A percentile compares a stretch with the other conserved stretches of the same genome.
These are phyloP conservation scores for Nelumbo lutea DNA, from an alignment of 164 flowering plant species.

Conservation along the genomic window DNA sequence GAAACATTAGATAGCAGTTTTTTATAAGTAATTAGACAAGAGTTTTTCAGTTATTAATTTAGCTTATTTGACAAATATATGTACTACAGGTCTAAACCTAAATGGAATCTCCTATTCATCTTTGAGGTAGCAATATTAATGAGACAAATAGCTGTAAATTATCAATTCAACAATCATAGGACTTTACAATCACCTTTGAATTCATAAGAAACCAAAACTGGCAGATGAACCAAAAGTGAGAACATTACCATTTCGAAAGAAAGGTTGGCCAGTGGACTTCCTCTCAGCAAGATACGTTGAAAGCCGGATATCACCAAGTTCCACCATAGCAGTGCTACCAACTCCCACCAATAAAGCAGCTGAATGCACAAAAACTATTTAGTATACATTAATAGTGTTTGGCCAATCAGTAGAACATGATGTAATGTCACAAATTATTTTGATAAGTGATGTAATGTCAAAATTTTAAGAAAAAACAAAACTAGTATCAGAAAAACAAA, in stretches of 20 bases:
- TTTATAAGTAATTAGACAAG: too few relatives aligned
- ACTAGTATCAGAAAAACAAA: background rate
- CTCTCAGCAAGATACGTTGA: conserved; percentile 69
- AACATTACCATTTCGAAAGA: conserved; percentile 64
- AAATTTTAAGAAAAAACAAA: background rate
- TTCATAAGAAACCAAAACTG: background rate
- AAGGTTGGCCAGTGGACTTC: conserved; percentile 64
- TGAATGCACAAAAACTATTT: conserved; percentile 18
- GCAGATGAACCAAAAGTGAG: background rate
- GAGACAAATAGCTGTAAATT: background rate
- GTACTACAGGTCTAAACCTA: background rate
- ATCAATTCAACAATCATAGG: background rate
- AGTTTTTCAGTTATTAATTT: too few relatives aligned
- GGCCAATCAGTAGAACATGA: background rate
- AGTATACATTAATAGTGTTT: background rate
- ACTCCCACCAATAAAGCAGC: conserved; percentile 69
- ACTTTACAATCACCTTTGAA: background rate
- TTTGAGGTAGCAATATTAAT: background rate
- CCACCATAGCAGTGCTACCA: conserved; percentile 68
- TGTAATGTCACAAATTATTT: too few relatives aligned
- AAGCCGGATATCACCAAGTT: conserved; percentile 75
- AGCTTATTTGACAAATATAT: background rate
- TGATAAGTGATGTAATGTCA: too few relatives aligned
- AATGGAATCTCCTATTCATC: background rate
- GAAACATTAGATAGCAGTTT: too few relatives aligned